Percentiles rank a stretch among this genome's conserved stretches.
These are phyloP conservation scores for Penicillium pulvis DNA, from an alignment of 495 filamentous ascomycete species.

Conservation along the genomic window DNA sequence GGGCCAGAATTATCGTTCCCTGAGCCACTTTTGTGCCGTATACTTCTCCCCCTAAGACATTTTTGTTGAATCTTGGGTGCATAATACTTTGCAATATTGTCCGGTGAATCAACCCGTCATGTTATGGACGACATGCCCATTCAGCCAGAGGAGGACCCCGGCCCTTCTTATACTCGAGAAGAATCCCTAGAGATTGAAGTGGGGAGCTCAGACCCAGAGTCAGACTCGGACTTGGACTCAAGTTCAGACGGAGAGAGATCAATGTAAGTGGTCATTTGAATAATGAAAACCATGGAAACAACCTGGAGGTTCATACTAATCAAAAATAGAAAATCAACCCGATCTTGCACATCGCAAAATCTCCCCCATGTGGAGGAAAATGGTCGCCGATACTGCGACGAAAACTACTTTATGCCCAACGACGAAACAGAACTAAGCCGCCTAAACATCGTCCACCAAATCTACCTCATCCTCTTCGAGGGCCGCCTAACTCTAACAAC, in stretches of 20 bases:
- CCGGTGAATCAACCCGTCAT: slow-evolving; percentile 24
- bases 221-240: slow-evolving; percentile 23
- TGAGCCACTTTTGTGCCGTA: neutral
- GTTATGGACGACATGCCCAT: slow-evolving; percentile 34
- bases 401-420: slow-evolving; percentile 74
- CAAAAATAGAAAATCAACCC: slow-evolving; percentile 53
- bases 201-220: slow-evolving; percentile 19
- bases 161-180: slow-evolving; percentile 7
- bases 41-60: neutral
- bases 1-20: neutral
- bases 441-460: slow-evolving; percentile 65
- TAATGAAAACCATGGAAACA: neutral
- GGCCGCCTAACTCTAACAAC: slow-evolving; percentile 60
- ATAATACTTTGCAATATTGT: neutral
- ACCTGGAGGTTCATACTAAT: neutral
- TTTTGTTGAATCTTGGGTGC: neutral
- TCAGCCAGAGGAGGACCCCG: slow-evolving; percentile 21
- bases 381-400: slow-evolving; percentile 66
- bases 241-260: slow-evolving; percentile 29
- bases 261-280: slow-evolving; percentile 22
- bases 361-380: slow-evolving; percentile 62
- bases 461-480: slow-evolving; percentile 62
- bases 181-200: slow-evolving; percentile 7
- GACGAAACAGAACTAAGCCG: slow-evolving; percentile 75
- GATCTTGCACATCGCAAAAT: slow-evolving; percentile 58